Base-by-base conservation (phyloP, 202 grass and related monocot species). In the Brachypodium distachyon region DNA sequence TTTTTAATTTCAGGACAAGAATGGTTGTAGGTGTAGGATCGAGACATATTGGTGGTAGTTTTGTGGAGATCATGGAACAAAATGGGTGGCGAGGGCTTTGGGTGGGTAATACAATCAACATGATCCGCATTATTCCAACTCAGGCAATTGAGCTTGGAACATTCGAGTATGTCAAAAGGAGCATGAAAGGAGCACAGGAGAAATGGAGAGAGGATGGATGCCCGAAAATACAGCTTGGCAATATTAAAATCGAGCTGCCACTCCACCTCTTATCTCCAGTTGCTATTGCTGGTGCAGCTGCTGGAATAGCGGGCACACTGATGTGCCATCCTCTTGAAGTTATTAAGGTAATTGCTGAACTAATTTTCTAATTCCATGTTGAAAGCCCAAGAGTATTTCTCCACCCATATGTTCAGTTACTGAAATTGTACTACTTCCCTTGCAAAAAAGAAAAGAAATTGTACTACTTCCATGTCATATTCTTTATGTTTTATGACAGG, bases 21-120 rank as follows among this genome's bases (percentile, higher is more conserved):
- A 97, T 97, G 91, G 77, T 97, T 40, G 95, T 97, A 29, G 95
- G 95, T 54, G 91, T 97, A 42, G 95, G 95, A 36, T 94, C 95
- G 8, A 91, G 87, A 18, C 79, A 89, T 81, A 97, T 97, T 28
- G 28, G 73, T 56, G 90, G 87, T 52, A 89, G 62, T 83, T 84
- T 97, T 67, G 38, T 75, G 28, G 91, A 97, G 84, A 90, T 97
- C 72, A 85, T 97, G 19, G 77, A 82, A 69, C 76, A 94, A 47
- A 85, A 83, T 78, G 94, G 94, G 12, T 97, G 88, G 91, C 82
- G 75, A 83, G 95, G 95, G 40, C 95, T 97, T 70, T 97, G 95
- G 95, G 95, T 91, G 1, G 95, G 95, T 50, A 97, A 97, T 31
- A 73, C 79, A 59, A 85, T 94, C 47, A 97, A 97, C 82, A 97